Base-by-base conservation (phyloP, 805 yeast species). In the Tetrapisispora nanseiensis region DNA sequence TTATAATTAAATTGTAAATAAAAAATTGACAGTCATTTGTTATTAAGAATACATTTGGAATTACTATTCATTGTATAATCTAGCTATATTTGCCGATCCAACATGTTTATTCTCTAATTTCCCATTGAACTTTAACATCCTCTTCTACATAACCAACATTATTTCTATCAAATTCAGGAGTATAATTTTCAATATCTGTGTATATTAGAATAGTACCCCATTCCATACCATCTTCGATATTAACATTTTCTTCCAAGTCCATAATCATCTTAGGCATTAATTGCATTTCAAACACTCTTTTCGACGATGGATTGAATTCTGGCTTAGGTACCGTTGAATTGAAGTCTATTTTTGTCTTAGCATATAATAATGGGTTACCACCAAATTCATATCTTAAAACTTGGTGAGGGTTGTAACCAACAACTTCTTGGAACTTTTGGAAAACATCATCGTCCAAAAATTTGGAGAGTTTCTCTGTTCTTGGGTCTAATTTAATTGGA, bases 141-240 rank as follows among this genome's bases (percentile, higher is more conserved):
- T 86, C 95, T 54, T 80, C 82, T 1, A 78, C 74, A 52, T 85
- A 86, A 0, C 86, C 95, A n/a, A 85, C 87, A 33, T 76, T 74
- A 43, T 76, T 68, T 7, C 65, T 72, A 47, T 82, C 87, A 35
- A 77, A 62, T 21, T 59, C 47, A 11, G 86, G 80, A 13, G 69
- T 62, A 46, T 67, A 76, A 56, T 85, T 94, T 49, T 76, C 80
- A 7, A 64, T 62, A 51, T 85, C 87, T 0, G 96, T 85, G 33
- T 80, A 84, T 1, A 90, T 83, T 21, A 86, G 66, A 24, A 92
- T 83, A 0, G 97, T 84, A 1, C 97, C 97, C 98, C 98, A 92
- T 48, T 90, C 94, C 95, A 90, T 90, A 11, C 97, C 97, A 28
- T 76, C 76, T 33, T 72, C 52, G 2, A 83, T 66, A 39, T 59